Base-by-base conservation (phyloP, 176 grass and related monocot species). In the Eleusine coracana region DNA sequence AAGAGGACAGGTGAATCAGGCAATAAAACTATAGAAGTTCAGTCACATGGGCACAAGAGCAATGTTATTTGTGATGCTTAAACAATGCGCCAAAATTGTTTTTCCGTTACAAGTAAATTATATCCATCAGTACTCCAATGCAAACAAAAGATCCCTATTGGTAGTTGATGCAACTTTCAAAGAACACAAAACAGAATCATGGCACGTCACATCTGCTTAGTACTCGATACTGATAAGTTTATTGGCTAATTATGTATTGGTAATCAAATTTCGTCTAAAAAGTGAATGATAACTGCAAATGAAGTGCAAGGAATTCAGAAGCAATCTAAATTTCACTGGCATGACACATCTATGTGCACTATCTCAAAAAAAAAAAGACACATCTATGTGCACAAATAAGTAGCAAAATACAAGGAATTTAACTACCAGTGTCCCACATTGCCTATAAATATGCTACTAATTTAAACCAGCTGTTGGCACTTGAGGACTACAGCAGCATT, bases 171-270 rank as follows among this genome's bases (percentile, higher is more conserved):
- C 61, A 74, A 55, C 9, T 67, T 59, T 10, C 29, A 5, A 73
- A 6, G 2, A 75, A 86, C 34, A 81, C 18, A 78, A 66, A 17
- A 77, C 8, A 59, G 17, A 37, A 74, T 60, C 60, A 75, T 59
- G 7, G 45, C 21, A 70, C 10, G 44, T 62, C 52, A 21, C 50
- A 87, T 36, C 72, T 2, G 42, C 62, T 58, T 44, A 50, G 10
- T 21, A 76, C 75, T 76, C 20, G n/a, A 31, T 49, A 76, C 31
- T 42, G 23, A 34, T 48, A 68, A 79, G 73, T 18, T 54, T 80
- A 15, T 66, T 38, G 73, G 51, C 6, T n/a, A 81, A 41, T 39
- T 70, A 21, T 7, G 31, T 70, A 31, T 48, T 75, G 73, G 15
- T 20, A 56, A 54, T 31, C 82, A 76, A 70, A 16, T 3, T 42